Percentiles rank a stretch among this genome's conserved stretches.
phyloP scores from a whole-genome alignment of 148 eudicot species.

The Silene latifolia region DNA sequence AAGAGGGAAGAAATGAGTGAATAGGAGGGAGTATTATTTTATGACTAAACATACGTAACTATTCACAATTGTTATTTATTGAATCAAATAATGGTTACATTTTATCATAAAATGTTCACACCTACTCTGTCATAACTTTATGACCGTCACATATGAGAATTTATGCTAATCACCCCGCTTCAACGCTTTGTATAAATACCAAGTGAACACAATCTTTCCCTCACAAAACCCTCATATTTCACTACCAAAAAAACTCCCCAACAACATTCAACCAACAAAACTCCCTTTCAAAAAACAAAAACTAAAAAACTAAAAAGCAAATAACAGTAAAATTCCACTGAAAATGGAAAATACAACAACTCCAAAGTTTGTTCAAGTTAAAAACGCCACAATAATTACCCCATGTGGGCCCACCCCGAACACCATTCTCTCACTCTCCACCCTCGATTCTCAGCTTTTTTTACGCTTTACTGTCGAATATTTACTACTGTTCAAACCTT shows the following conservation, averaged over 20 bases:
- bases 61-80: too few relatives aligned
- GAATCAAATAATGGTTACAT: too few relatives aligned
- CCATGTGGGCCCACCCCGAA: constrained; percentile 56
- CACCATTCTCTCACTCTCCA: constrained; percentile 51
- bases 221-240: background rate
- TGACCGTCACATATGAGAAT: too few relatives aligned
- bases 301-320: background rate
- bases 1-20: too few relatives aligned
- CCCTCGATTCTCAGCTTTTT: constrained; percentile 77
- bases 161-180: too few relatives aligned
- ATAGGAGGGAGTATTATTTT: too few relatives aligned
- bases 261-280: background rate
- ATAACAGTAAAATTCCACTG: background rate
- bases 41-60: too few relatives aligned
- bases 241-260: background rate
- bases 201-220: background rate
- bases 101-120: too few relatives aligned
- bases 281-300: background rate
- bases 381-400: constrained; percentile 46
- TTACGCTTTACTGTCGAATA: constrained; percentile 73
- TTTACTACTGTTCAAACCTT: constrained; percentile 42
- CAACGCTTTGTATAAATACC: too few relatives aligned
- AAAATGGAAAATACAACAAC: constrained; percentile 8
- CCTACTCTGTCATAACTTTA: too few relatives aligned
- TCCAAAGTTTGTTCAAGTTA: constrained; percentile 38